A percentile compares a stretch with the other conserved stretches of the same genome.
Conservation (phyloP, 768 basidiomycete species). For the Xanthoconium purpureum region DNA sequence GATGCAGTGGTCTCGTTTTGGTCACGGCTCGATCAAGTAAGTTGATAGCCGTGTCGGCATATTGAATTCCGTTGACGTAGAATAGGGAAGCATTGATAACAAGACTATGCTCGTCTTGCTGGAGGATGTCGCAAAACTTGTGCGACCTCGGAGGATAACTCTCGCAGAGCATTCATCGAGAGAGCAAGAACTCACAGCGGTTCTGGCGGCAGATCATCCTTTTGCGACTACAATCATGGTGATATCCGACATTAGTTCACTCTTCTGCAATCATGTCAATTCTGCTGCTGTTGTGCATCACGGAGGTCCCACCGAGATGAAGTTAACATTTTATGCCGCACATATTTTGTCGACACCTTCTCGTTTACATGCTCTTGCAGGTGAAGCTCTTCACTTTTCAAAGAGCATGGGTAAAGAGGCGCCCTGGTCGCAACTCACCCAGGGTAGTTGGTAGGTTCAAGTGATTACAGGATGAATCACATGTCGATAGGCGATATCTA, state of each 20-base stretch:
- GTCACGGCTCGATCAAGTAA: conserved; percentile 53
- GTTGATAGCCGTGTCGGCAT: neutral
- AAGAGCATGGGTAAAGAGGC: conserved; percentile 25
- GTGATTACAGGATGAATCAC: neutral
- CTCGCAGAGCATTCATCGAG: neutral
- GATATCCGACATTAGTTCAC: conserved; percentile 24
- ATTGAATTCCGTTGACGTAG: conserved; percentile 7
- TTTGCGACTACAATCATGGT: conserved; percentile 18
- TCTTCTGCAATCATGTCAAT: conserved; percentile 15
- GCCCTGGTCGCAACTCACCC: neutral
- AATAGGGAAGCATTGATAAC: conserved; percentile 35
- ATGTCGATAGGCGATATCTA: neutral
- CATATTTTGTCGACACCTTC: conserved; percentile 51
- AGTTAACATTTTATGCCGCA: conserved; percentile 69
- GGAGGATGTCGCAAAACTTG: conserved; percentile 49
- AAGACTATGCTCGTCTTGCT: conserved; percentile 52
- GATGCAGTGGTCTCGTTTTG: conserved; percentile 58
- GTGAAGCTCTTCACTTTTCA: conserved; percentile 37
- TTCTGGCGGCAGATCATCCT: conserved; percentile 13
- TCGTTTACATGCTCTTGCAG: conserved; percentile 40
- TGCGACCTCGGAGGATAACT: conserved; percentile 44
- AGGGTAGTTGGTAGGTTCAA: neutral
- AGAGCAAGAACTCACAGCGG: neutral
- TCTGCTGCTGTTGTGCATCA: neutral
- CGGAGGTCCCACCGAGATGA: conserved; percentile 46